Percentiles rank a stretch among this genome's conserved stretches.
phyloP scores from a whole-genome alignment of 768 basidiomycete genomes.

The Lentinula aciculospora region DNA sequence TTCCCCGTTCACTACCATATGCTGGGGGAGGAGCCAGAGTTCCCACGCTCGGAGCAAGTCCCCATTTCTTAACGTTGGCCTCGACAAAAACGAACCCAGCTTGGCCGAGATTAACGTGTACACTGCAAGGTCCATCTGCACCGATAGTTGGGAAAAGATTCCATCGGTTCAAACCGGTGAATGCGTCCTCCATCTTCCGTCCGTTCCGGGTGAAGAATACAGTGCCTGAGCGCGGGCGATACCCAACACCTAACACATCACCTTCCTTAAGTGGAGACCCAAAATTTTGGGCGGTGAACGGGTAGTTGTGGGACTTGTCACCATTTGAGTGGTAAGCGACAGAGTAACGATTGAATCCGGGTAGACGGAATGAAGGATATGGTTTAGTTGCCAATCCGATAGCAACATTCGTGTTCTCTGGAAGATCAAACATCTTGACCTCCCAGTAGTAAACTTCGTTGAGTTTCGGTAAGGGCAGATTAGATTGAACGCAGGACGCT shows the following conservation, averaged over 20 bases:
- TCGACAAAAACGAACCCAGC: slow-evolving; percentile 99
- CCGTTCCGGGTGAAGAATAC: slow-evolving; percentile 99
- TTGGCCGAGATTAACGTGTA: slow-evolving; percentile 97
- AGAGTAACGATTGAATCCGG: slow-evolving; percentile 81
- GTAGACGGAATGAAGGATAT: slow-evolving; percentile 89
- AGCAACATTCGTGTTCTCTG: slow-evolving; percentile 79
- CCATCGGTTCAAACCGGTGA: slow-evolving; percentile 80
- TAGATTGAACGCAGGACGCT: slow-evolving; percentile 92
- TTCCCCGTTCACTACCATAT: slow-evolving; percentile 95
- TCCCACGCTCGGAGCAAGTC: slow-evolving; percentile 93
- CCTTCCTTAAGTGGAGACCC: slow-evolving; percentile 87
- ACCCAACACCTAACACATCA: slow-evolving; percentile 93
- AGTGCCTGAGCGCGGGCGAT: slow-evolving; percentile 91
- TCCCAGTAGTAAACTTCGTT: slow-evolving; percentile 99
- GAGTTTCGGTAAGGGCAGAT: slow-evolving; percentile 91
- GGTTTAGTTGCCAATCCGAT: slow-evolving; percentile 96
- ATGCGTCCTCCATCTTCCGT: slow-evolving; percentile 94
- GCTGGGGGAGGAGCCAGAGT: slow-evolving; percentile 97
- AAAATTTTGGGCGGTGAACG: slow-evolving; percentile 82
- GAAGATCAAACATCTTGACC: slow-evolving; percentile 98
- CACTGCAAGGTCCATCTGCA: slow-evolving; percentile 91
- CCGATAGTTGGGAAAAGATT: slow-evolving; percentile 98
- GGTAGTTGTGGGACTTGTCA: slow-evolving; percentile 96
- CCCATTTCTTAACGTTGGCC: slow-evolving; percentile 99
- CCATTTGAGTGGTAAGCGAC: slow-evolving; percentile 96